These are phyloP conservation scores for Tricharina praecox DNA, from an alignment of 495 filamentous ascomycete genomes.

Conservation along the genomic window DNA sequence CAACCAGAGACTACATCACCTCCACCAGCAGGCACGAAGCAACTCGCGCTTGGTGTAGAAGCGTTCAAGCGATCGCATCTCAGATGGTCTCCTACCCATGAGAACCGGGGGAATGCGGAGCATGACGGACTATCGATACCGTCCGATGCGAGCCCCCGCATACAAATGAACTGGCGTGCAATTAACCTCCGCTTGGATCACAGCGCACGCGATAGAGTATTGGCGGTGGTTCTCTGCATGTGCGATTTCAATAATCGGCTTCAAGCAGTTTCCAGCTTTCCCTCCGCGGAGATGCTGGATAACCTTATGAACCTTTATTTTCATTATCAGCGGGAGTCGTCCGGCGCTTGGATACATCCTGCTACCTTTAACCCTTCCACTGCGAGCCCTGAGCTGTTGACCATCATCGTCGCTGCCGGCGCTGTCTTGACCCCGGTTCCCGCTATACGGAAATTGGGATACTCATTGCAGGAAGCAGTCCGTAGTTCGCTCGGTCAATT, in stretches of 20 bases:
- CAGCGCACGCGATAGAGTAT: constrained; percentile 37
- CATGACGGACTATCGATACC: constrained; percentile 22
- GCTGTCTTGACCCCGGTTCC: constrained; percentile 39
- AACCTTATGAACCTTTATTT: constrained; percentile 45
- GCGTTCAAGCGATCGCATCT: not conserved
- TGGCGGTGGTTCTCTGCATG: constrained; percentile 40
- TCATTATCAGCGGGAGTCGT: constrained; percentile 32
- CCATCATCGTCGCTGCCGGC: constrained; percentile 37
- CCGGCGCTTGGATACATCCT: constrained; percentile 42
- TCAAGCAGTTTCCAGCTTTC: constrained; percentile 42
- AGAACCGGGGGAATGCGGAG: constrained; percentile 10
- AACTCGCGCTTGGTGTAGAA: not conserved
- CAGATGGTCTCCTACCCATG: not conserved
- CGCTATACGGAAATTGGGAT: constrained; percentile 44
- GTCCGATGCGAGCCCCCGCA: constrained; percentile 27
- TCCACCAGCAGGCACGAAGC: not conserved
- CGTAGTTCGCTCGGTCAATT: constrained; percentile 32
- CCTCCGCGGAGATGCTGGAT: constrained; percentile 41
- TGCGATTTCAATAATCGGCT: constrained; percentile 32
- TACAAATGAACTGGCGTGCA: constrained; percentile 28
- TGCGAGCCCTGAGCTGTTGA: constrained; percentile 40
- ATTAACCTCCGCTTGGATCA: constrained; percentile 32
- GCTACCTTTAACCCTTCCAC: constrained; percentile 37
- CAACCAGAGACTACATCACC: too few species aligned
- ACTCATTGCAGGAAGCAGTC: constrained; percentile 44